These are phyloP conservation scores for Drechslerella coelobrocha DNA, from an alignment of 2,329 filamentous ascomycete genomes.

Conservation along the genomic window DNA sequence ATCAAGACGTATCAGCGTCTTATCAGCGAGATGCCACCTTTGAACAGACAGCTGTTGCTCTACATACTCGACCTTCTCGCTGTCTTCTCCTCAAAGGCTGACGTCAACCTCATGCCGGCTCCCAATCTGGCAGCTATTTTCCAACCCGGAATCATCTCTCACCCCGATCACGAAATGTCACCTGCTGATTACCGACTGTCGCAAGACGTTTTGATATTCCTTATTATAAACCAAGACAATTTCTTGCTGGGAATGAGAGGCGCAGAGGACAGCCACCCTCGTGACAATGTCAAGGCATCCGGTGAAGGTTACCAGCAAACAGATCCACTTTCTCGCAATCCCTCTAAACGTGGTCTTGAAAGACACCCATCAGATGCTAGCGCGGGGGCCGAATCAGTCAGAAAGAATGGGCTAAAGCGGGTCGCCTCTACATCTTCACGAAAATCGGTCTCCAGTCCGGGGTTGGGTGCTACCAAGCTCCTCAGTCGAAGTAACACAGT, in stretches of 20 bases:
- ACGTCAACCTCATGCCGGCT: conserved; percentile 95
- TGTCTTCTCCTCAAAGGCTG: conserved; percentile 95
- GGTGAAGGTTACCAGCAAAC: conserved; percentile 57
- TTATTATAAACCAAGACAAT: conserved; percentile 98
- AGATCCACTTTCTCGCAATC: conserved; percentile 63
- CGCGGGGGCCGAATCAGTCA: conserved; percentile 83
- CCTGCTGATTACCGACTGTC: conserved; percentile 92
- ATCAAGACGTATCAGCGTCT: conserved; percentile 85
- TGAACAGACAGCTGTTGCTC: conserved; percentile 90
- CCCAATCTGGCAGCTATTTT: conserved; percentile 96
- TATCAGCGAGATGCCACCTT: conserved; percentile 88
- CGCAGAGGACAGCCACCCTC: conserved; percentile 86
- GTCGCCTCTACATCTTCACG: conserved; percentile 94
- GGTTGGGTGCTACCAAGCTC: conserved; percentile 64
- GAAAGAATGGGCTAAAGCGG: conserved; percentile 78
- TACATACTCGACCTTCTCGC: conserved; percentile 96
- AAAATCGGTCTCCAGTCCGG: conserved; percentile 64
- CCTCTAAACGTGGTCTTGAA: conserved; percentile 67
- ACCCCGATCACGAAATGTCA: conserved; percentile 93
- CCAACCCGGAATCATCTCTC: conserved; percentile 92
- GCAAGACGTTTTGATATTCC: conserved; percentile 94
- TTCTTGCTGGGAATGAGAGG: conserved; percentile 99
- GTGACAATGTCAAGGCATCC: conserved; percentile 67
- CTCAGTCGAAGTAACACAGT: conserved; percentile 88
- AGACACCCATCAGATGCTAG: conserved; percentile 88